Conservation (phyloP, 2,329 filamentous ascomycete species). For the Verticillium tricorpus region DNA sequence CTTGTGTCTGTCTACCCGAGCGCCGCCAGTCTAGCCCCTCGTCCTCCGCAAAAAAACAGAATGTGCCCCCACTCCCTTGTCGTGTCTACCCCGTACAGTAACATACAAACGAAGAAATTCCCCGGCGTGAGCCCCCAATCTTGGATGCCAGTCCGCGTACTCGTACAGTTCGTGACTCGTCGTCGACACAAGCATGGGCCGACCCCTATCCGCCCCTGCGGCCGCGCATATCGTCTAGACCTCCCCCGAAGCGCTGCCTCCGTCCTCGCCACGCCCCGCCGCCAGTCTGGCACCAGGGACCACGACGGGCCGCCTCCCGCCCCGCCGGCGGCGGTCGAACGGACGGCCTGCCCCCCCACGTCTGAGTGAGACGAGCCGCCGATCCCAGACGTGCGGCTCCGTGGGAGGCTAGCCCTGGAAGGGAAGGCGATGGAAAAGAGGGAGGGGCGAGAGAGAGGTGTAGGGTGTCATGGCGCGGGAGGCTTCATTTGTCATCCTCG, state of each 20-base stretch:
- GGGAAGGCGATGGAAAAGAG: neutral
- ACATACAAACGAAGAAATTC: neutral
- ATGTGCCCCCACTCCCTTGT: neutral
- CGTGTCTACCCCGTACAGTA: neutral
- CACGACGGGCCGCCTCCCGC: neutral
- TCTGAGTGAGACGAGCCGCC: neutral
- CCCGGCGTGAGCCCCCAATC: neutral
- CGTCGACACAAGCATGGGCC: neutral
- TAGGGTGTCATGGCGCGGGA: conserved; percentile 1
- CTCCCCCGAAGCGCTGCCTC: neutral
- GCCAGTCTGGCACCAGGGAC: neutral
- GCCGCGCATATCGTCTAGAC: neutral
- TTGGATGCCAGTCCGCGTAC: neutral
- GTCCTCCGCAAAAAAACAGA: neutral
- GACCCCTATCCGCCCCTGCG: neutral
- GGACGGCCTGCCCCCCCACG: neutral
- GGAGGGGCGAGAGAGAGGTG: neutral
- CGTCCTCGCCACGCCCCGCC: neutral
- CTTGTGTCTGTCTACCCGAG: neutral
- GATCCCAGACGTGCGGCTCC: neutral
- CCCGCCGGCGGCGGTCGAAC: neutral
- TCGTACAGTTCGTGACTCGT: neutral
- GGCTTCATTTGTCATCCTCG: conserved; percentile 27
- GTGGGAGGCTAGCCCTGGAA: neutral
- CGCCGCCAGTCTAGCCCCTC: neutral